Percentiles rank a stretch among this genome's conserved stretches.
Evolutionary conservation across 2,329 filamentous ascomycete species (phyloP).

Genomic region (Chaetothyriales sp.): DNA sequence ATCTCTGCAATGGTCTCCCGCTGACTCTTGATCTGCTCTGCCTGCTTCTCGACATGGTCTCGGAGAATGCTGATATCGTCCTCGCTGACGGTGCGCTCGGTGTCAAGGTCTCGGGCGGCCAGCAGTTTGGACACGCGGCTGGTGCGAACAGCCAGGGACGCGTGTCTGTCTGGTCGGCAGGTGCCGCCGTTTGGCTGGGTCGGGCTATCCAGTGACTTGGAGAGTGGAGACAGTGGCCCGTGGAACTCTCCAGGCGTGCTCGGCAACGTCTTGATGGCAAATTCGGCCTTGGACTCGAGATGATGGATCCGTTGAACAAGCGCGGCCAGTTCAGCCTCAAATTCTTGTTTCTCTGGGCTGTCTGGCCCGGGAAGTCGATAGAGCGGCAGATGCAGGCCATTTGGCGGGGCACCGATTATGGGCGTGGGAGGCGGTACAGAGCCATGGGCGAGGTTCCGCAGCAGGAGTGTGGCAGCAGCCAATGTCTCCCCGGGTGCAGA

Average conservation of each 20-base stretch:
- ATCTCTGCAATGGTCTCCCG: slow-evolving; percentile 73
- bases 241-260: slow-evolving; percentile 61
- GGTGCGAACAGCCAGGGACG: slow-evolving; percentile 19
- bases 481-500: slow-evolving; percentile 33
- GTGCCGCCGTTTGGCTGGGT: slow-evolving; percentile 2
- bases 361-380: slow-evolving; percentile 64
- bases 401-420: slow-evolving; percentile 22
- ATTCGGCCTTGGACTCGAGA: slow-evolving; percentile 62
- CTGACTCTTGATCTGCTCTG: slow-evolving; percentile 77
- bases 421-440: slow-evolving; percentile 24
- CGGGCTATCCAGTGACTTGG: slow-evolving; percentile 18
- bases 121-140: slow-evolving; percentile 24
- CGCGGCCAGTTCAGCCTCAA: slow-evolving; percentile 71
- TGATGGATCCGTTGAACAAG: slow-evolving; percentile 64
- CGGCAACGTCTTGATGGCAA: slow-evolving; percentile 47
- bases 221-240: slow-evolving; percentile 48
- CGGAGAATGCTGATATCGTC: slow-evolving; percentile 73
- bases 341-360: slow-evolving; percentile 56
- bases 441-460: slow-evolving; percentile 31
- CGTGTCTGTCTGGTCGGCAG: slow-evolving; percentile 14
- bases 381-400: slow-evolving; percentile 37
- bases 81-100: slow-evolving; percentile 48
- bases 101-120: slow-evolving; percentile 24
- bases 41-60: slow-evolving; percentile 86
- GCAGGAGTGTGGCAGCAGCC: slow-evolving; percentile 30